A percentile compares a stretch with the other conserved stretches of the same genome.
phyloP scores from a whole-genome alignment of 2,329 filamentous ascomycete species.

The Scedosporium minutisporum region DNA sequence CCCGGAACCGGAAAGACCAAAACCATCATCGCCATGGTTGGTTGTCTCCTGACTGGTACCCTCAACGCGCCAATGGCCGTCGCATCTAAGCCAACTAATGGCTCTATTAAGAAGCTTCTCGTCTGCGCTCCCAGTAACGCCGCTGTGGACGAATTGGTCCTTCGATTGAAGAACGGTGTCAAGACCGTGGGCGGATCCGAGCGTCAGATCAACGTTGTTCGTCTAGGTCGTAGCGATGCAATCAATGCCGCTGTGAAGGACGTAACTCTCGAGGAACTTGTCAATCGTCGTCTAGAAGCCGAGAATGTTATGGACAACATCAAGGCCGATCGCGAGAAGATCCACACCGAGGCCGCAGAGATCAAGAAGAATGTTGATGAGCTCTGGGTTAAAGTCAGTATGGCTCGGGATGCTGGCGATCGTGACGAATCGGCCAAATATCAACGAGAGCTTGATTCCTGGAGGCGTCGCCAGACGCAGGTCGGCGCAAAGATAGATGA shows the following conservation, averaged over 20 bases:
- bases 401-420: conserved; percentile 51
- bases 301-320: conserved; percentile 49
- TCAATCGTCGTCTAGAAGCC: conserved; percentile 60
- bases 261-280: conserved; percentile 87
- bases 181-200: conserved; percentile 63
- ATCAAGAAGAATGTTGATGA: conserved; percentile 68
- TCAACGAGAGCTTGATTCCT: conserved; percentile 65
- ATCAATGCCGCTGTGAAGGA: conserved; percentile 85
- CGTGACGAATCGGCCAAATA: conserved; percentile 42
- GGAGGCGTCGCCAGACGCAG: conserved; percentile 63
- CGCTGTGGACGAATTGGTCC: conserved; percentile 89
- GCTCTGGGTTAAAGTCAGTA: conserved; percentile 60
- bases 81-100: not conserved
- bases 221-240: conserved; percentile 81
- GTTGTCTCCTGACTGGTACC: conserved; percentile 58
- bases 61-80: conserved; percentile 18
- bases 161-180: conserved; percentile 81
- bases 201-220: conserved; percentile 76
- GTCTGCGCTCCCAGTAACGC: conserved; percentile 98
- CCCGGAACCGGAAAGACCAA: conserved; percentile 98
- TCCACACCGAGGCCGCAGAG: conserved; percentile 55
- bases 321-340: conserved; percentile 44
- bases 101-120: conserved; percentile 64
- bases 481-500: conserved; percentile 80
- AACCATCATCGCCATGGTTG: conserved; percentile 93